These are phyloP conservation scores for Naegleria fowleri DNA, from an alignment of 208 protist genomes.

Conservation along the genomic window DNA sequence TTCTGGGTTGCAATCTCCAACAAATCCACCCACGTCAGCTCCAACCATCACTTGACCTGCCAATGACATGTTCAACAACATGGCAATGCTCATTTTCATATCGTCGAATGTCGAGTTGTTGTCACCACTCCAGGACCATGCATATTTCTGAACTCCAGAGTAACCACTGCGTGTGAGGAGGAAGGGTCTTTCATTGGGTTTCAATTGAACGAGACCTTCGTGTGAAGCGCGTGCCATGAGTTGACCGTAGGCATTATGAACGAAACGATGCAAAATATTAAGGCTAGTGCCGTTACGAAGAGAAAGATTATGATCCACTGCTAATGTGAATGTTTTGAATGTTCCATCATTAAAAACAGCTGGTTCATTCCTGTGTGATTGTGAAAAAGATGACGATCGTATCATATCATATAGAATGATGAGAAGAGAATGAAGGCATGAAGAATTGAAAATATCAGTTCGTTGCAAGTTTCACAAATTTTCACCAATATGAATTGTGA, in stretches of 20 bases:
- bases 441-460: too few species aligned
- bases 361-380: background rate
- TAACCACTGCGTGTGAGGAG: slow-evolving; percentile 50
- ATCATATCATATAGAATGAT: too few species aligned
- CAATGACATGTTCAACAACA: slow-evolving; percentile 65
- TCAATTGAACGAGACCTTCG: background rate
- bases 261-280: slow-evolving; percentile 46
- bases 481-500: too few species aligned
- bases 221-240: slow-evolving; percentile 37
- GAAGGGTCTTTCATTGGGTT: slow-evolving; percentile 27
- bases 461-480: too few species aligned
- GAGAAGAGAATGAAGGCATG: slow-evolving; percentile 34
- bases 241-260: slow-evolving; percentile 64
- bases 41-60: slow-evolving; percentile 73
- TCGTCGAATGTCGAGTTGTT: slow-evolving; percentile 43
- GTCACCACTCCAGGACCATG: slow-evolving; percentile 75
- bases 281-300: slow-evolving; percentile 43
- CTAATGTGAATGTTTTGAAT: background rate
- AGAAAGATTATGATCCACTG: slow-evolving; percentile 22
- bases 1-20: slow-evolving; percentile 60
- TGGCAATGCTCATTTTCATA: slow-evolving; percentile 52
- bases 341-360: background rate
- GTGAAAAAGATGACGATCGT: too few species aligned
- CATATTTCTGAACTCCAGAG: slow-evolving; percentile 41
- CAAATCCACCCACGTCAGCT: slow-evolving; percentile 79